Conservation (phyloP, 306 rosid species). For the Sicyos edulis region DNA sequence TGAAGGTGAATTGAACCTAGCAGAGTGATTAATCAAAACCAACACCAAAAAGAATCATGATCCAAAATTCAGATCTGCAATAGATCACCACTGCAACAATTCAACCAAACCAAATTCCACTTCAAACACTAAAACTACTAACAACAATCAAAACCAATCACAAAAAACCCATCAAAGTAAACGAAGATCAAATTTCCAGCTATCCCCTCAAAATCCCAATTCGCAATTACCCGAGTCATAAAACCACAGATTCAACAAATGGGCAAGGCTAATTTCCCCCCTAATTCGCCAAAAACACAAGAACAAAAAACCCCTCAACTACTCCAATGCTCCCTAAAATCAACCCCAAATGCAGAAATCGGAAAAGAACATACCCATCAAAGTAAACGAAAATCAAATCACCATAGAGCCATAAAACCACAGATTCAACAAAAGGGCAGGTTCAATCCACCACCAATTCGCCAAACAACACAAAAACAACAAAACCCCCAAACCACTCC, state of each 20-base stretch:
- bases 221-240: neutral
- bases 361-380: too few species aligned
- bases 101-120: neutral
- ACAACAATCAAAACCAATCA: neutral
- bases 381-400: too few species aligned
- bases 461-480: neutral
- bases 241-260: neutral
- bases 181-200: neutral
- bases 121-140: neutral
- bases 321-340: too few species aligned
- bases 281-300: too few species aligned
- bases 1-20: neutral
- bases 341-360: too few species aligned
- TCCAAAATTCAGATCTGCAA: conserved; percentile 7
- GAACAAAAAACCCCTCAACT: neutral
- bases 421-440: too few species aligned
- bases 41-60: neutral
- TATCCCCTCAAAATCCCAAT: neutral
- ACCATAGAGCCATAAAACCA: neutral
- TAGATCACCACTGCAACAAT: conserved; percentile 14
- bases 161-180: neutral
- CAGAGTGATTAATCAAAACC: neutral
- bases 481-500: neutral
- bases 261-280: too few species aligned
- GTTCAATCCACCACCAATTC: too few species aligned